phyloP scores from a whole-genome alignment of 208 protist species.

The Acanthamoeba culbertsoni region DNA sequence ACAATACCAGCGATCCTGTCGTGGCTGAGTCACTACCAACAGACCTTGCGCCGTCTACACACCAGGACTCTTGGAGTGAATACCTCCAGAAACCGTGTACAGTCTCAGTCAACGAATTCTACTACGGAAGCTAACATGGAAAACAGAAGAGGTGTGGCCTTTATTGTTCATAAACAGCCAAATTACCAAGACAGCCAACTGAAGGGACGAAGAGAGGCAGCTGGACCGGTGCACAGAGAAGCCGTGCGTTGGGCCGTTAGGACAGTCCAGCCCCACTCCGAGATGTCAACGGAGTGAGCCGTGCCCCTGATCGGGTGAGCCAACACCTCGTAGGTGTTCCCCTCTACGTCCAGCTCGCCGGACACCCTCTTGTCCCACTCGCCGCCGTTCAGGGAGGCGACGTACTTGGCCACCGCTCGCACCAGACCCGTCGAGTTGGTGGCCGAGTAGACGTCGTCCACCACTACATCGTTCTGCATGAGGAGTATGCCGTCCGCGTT shows the following conservation, averaged over 20 bases:
- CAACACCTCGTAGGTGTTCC: neutral
- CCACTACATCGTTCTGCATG: neutral
- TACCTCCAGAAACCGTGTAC: too few species aligned
- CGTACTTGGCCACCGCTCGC: neutral
- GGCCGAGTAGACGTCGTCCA: neutral
- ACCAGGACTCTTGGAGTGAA: too few species aligned
- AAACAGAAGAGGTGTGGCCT: too few species aligned
- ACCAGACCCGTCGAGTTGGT: neutral
- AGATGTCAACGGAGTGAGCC: neutral
- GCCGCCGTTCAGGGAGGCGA: neutral
- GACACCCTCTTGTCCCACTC: neutral
- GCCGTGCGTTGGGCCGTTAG: neutral
- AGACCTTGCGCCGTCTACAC: too few species aligned
- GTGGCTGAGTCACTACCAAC: too few species aligned
- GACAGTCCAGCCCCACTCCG: neutral
- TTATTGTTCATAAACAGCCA: too few species aligned
- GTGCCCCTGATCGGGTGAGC: neutral
- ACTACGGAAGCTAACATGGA: too few species aligned
- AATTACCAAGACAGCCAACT: too few species aligned
- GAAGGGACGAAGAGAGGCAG: neutral
- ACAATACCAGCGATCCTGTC: too few species aligned
- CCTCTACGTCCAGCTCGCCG: neutral
- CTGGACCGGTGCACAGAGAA: neutral
- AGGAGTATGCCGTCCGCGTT: neutral
- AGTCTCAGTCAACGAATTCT: too few species aligned